A percentile compares a stretch with the other conserved stretches of the same genome.
These are phyloP conservation scores for Casuarina glauca DNA, from an alignment of 306 rosid genomes.

Conservation along the genomic window DNA sequence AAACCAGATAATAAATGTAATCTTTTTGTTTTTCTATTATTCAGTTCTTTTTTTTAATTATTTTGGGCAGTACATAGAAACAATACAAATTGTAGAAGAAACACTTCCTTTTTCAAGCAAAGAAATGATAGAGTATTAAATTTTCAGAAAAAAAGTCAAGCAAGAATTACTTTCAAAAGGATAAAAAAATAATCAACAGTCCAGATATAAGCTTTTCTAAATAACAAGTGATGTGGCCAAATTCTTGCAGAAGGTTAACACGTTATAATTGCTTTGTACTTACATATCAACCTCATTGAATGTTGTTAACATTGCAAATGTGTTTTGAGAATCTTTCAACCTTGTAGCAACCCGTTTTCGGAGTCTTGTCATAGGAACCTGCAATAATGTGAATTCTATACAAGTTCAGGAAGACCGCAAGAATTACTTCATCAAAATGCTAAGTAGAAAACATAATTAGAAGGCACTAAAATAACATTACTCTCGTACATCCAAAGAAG, in stretches of 20 bases:
- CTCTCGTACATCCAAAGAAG: background rate
- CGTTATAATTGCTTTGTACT: slow-evolving; percentile 26
- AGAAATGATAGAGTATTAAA: background rate
- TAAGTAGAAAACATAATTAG: slow-evolving; percentile 12
- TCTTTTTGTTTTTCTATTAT: background rate
- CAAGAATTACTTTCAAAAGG: too few relatives aligned
- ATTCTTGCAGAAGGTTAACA: background rate
- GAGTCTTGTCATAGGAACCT: slow-evolving; percentile 91
- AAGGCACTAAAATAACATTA: background rate
- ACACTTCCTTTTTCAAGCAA: background rate
- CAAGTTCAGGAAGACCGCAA: slow-evolving; percentile 12
- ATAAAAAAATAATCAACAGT: background rate
- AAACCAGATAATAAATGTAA: background rate
- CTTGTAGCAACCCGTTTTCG: slow-evolving; percentile 67
- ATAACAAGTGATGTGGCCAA: background rate
- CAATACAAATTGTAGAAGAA: background rate
- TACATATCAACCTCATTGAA: slow-evolving; percentile 89
- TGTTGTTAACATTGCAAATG: slow-evolving; percentile 81
- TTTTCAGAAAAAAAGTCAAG: background rate
- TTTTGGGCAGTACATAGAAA: background rate
- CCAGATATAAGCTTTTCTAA: background rate
- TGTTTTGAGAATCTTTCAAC: slow-evolving; percentile 87
- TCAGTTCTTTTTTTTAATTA: background rate
- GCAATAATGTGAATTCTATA: slow-evolving; percentile 18
- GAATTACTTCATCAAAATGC: slow-evolving; percentile 2